Conservation (phyloP, 176 grass and related monocot species). For the Ensete ventricosum region DNA sequence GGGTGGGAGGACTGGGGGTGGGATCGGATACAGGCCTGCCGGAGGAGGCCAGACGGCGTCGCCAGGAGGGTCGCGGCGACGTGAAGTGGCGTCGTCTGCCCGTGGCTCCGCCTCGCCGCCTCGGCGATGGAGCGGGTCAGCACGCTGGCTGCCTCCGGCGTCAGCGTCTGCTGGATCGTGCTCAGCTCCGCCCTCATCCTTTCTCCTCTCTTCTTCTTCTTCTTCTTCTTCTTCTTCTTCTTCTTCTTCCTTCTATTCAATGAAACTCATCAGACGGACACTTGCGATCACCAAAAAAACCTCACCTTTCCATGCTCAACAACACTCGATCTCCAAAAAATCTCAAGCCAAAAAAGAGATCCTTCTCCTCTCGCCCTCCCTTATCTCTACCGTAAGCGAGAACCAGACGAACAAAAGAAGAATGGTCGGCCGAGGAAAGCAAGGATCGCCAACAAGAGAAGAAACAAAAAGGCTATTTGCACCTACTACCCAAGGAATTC, state of each 20-base stretch:
- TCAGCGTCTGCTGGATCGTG: constrained; percentile 30
- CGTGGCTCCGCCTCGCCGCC: constrained; percentile 21
- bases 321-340: neutral
- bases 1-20: constrained; percentile 24
- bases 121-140: constrained; percentile 17
- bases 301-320: neutral
- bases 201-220: neutral
- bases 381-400: neutral
- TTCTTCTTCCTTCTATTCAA: neutral
- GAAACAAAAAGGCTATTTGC: neutral
- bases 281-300: neutral
- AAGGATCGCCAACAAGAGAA: neutral
- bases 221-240: neutral
- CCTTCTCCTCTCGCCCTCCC: neutral
- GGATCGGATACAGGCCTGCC: constrained; percentile 19
- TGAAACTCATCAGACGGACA: neutral
- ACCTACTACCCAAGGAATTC: neutral
- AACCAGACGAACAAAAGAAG: neutral
- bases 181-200: constrained; percentile 24
- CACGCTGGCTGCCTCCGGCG: constrained; percentile 22
- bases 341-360: neutral
- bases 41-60: constrained; percentile 10
- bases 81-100: constrained; percentile 23
- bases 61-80: constrained; percentile 24
- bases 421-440: neutral